Conservation (phyloP, 768 basidiomycete genomes). For the Leccinum truebloodii region DNA sequence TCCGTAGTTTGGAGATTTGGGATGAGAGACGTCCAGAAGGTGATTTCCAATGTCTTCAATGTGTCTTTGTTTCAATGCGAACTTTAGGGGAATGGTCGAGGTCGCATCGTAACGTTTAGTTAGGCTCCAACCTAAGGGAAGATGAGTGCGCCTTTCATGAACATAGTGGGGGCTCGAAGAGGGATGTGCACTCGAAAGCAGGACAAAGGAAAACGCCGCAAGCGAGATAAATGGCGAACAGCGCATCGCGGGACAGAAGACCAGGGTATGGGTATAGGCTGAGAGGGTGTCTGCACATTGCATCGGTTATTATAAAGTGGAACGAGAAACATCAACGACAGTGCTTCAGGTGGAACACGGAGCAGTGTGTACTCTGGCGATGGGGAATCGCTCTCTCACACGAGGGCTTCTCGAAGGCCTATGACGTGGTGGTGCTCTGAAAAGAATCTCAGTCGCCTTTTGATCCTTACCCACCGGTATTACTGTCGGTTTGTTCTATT, state of each 20-base stretch:
- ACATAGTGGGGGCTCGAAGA: constrained; percentile 26
- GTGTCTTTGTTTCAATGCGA: constrained; percentile 36
- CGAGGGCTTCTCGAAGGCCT: not conserved
- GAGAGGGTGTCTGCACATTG: not conserved
- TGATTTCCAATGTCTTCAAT: constrained; percentile 25
- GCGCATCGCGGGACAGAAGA: constrained; percentile 13
- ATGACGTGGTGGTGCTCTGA: not conserved
- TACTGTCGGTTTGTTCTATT: not conserved
- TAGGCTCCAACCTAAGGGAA: constrained; percentile 39
- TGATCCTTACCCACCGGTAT: not conserved
- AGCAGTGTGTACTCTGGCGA: not conserved
- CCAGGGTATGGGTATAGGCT: not conserved
- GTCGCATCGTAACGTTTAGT: constrained; percentile 37
- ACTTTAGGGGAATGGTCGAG: constrained; percentile 28
- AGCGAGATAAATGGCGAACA: constrained; percentile 8
- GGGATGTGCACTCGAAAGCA: constrained; percentile 20
- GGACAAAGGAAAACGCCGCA: constrained; percentile 9
- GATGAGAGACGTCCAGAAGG: constrained; percentile 32
- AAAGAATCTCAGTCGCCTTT: not conserved
- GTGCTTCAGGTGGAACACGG: not conserved
- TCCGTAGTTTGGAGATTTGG: constrained; percentile 37
- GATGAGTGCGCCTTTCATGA: constrained; percentile 41
- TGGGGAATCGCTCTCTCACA: not conserved
- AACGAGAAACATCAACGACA: not conserved
- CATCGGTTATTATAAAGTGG: not conserved